phyloP scores from a whole-genome alignment of 768 basidiomycete genomes.

The Fistulinella prunicolor region DNA sequence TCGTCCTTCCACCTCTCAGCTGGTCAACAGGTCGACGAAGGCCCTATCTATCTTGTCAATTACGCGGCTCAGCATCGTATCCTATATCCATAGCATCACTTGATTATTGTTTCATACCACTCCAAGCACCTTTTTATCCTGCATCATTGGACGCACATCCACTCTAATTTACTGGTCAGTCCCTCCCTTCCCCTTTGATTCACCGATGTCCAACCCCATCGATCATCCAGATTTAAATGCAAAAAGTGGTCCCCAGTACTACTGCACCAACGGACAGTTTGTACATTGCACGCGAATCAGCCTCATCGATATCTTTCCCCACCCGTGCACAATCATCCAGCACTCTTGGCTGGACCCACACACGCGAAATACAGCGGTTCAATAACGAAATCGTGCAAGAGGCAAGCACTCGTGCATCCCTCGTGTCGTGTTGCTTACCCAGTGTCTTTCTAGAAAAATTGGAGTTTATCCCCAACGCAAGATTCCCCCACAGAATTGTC shows the following conservation, averaged over 20 bases:
- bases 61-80: constrained; percentile 39
- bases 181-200: constrained; percentile 11
- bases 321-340: constrained; percentile 30
- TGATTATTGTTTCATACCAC: constrained; percentile 49
- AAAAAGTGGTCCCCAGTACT: constrained; percentile 62
- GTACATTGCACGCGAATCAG: constrained; percentile 38
- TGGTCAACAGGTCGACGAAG: constrained; percentile 36
- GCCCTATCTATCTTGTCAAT: constrained; percentile 39
- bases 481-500: constrained; percentile 37
- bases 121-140: constrained; percentile 45
- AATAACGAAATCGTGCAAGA: constrained; percentile 41
- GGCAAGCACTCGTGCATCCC: constrained; percentile 35
- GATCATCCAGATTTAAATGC: constrained; percentile 57
- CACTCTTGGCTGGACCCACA: constrained; percentile 48
- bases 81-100: constrained; percentile 42
- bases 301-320: constrained; percentile 29
- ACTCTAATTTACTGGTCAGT: constrained; percentile 48
- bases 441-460: constrained; percentile 37
- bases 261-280: constrained; percentile 38
- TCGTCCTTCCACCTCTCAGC: constrained; percentile 34
- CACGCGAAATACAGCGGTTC: constrained; percentile 38
- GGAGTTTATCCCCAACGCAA: constrained; percentile 43
- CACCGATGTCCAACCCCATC: constrained; percentile 20
- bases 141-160: constrained; percentile 42
- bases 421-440: constrained; percentile 24